These are phyloP conservation scores for Arthrobotrys sinensis DNA, from an alignment of 2,329 filamentous ascomycete genomes.

Conservation along the genomic window DNA sequence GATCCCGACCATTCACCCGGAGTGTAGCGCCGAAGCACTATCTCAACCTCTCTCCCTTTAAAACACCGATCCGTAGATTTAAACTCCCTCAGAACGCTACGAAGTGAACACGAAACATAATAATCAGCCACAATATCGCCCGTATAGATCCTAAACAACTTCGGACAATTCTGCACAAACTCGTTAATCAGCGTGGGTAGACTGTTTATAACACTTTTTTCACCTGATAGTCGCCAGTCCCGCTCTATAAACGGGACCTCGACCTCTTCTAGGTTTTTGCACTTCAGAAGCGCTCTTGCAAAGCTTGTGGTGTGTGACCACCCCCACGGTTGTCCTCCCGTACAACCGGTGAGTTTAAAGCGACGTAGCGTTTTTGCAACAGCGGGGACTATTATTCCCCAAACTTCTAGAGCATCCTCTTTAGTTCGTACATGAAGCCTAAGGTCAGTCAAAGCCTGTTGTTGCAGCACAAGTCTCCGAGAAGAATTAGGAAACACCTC, in stretches of 20 bases:
- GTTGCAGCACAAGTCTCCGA: neutral
- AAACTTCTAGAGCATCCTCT: neutral
- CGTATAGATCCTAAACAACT: neutral
- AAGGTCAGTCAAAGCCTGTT: neutral
- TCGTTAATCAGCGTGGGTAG: neutral
- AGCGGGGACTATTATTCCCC: neutral
- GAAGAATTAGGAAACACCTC: neutral
- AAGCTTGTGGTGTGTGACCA: neutral
- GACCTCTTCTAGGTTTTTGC: constrained; percentile 2
- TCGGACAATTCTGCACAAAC: neutral
- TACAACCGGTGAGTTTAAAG: neutral
- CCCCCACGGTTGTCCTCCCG: neutral
- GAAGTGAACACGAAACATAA: neutral
- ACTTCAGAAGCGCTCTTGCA: neutral
- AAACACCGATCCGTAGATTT: neutral
- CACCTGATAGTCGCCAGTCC: neutral
- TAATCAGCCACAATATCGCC: neutral
- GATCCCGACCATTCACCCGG: neutral
- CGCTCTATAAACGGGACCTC: constrained; percentile 3
- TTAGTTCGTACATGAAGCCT: neutral
- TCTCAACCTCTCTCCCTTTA: neutral
- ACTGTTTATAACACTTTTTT: neutral
- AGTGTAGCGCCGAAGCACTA: neutral
- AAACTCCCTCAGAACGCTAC: neutral
- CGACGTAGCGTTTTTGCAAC: neutral